These are phyloP conservation scores for Aspergillus sparsus DNA, from an alignment of 495 filamentous ascomycete species.

Conservation along the genomic window DNA sequence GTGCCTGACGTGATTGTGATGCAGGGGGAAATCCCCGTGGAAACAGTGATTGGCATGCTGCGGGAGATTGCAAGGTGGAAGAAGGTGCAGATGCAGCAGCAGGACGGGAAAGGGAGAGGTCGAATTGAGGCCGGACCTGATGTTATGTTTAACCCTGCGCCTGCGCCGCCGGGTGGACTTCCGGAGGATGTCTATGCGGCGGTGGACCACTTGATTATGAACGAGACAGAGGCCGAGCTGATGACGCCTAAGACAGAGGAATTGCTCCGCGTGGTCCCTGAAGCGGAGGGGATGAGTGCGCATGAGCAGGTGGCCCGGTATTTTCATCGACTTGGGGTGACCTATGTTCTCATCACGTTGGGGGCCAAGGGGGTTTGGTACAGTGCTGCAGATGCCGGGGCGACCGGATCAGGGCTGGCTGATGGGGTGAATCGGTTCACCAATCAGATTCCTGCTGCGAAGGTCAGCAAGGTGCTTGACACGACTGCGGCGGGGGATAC, in stretches of 20 bases:
- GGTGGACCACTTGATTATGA: conserved; percentile 81
- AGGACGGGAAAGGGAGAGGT: conserved; percentile 48
- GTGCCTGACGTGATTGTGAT: conserved; percentile 71
- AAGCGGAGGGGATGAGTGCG: conserved; percentile 48
- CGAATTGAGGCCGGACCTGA: conserved; percentile 44
- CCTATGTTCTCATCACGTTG: conserved; percentile 78
- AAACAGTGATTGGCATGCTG: conserved; percentile 69
- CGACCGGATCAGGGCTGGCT: conserved; percentile 35
- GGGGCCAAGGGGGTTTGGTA: conserved; percentile 74
- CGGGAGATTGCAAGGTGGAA: conserved; percentile 35
- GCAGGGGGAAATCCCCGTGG: conserved; percentile 83
- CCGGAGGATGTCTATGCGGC: conserved; percentile 66
- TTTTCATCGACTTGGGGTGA: conserved; percentile 68
- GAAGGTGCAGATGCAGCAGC: conserved; percentile 50
- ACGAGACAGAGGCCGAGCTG: conserved; percentile 85
- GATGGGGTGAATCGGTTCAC: conserved; percentile 39
- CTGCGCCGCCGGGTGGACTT: conserved; percentile 63
- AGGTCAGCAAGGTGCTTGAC: conserved; percentile 73
- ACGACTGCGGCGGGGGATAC: conserved; percentile 96
- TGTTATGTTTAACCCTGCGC: conserved; percentile 83
- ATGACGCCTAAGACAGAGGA: conserved; percentile 53
- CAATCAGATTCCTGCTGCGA: conserved; percentile 53
- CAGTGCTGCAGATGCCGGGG: conserved; percentile 42
- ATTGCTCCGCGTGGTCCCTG: conserved; percentile 33
- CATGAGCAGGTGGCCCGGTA: conserved; percentile 53